These are phyloP conservation scores for Aureobasidium musti DNA, from an alignment of 2,329 filamentous ascomycete species.

Conservation along the genomic window DNA sequence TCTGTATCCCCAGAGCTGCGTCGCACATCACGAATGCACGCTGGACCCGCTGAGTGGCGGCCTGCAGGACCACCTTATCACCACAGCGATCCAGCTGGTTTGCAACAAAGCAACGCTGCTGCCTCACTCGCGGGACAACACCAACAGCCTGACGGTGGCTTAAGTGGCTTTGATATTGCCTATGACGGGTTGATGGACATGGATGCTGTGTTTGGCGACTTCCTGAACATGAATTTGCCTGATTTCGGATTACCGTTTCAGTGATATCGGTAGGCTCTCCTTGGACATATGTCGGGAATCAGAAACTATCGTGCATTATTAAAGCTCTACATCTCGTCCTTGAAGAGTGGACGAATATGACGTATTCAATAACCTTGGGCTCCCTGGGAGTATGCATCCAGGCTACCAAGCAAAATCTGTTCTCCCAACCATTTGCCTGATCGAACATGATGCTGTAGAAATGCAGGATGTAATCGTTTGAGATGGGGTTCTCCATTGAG, in stretches of 20 bases:
- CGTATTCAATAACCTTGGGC: background rate
- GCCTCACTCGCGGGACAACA: background rate
- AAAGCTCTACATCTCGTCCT: background rate
- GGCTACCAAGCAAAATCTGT: background rate
- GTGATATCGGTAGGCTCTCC: background rate
- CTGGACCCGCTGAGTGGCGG: background rate
- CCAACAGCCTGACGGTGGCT: background rate
- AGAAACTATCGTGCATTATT: background rate
- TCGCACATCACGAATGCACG: background rate
- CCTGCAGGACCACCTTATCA: background rate
- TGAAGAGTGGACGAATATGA: background rate
- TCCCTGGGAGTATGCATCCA: too few species aligned
- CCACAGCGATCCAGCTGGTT: background rate
- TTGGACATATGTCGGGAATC: background rate
- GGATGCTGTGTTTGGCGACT: slow-evolving; percentile 31
- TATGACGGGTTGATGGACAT: slow-evolving; percentile 31
- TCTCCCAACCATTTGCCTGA: background rate
- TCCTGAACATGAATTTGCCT: slow-evolving; percentile 31
- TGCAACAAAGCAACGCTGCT: background rate
- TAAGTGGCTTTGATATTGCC: slow-evolving; percentile 15
- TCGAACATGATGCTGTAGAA: background rate
- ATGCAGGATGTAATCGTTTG: background rate
- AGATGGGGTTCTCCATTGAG: background rate
- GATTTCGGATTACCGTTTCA: slow-evolving; percentile 22
- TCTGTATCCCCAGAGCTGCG: background rate